Percentiles rank a stretch among this genome's conserved stretches.
These are phyloP conservation scores for Avicennia marina DNA, from an alignment of 257 asterid species.

Conservation along the genomic window DNA sequence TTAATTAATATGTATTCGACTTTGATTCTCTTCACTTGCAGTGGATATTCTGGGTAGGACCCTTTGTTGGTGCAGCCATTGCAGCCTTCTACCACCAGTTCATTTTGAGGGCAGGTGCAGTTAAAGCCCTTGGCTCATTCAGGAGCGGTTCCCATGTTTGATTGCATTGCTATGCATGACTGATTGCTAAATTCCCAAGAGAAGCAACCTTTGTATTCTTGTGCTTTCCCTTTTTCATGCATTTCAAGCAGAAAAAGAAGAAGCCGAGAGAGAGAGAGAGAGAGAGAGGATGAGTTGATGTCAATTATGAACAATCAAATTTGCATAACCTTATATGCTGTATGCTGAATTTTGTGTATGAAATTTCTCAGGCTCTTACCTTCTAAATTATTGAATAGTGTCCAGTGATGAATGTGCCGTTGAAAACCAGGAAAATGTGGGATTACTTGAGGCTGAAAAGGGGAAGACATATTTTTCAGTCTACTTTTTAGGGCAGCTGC, in stretches of 20 bases:
- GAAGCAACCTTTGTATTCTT: not conserved
- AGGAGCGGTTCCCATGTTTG: slow-evolving; percentile 48
- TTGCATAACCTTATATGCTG: not conserved
- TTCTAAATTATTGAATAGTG: slow-evolving; percentile 1
- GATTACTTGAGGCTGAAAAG: not conserved
- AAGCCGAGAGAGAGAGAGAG: not conserved
- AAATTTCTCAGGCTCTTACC: slow-evolving; percentile 7
- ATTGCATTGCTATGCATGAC: not conserved
- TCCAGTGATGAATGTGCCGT: slow-evolving; percentile 1
- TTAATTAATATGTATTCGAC: not conserved
- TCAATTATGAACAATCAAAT: slow-evolving; percentile 17
- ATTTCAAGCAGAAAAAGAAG: slow-evolving; percentile 17
- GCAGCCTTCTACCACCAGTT: slow-evolving; percentile 81
- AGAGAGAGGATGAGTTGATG: slow-evolving; percentile 4
- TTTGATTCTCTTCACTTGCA: slow-evolving; percentile 11
- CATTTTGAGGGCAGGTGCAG: slow-evolving; percentile 74
- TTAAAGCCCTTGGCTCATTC: slow-evolving; percentile 68
- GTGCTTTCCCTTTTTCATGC: not conserved
- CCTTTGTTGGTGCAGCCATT: slow-evolving; percentile 65
- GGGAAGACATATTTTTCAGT: not conserved
- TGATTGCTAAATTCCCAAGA: not conserved
- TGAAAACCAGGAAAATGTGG: slow-evolving; percentile 13
- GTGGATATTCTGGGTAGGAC: slow-evolving; percentile 88
- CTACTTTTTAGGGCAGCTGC: no score
- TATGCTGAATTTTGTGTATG: not conserved